Base-by-base conservation (phyloP, 441 rosid genomes). In the Mallotus repandus region DNA sequence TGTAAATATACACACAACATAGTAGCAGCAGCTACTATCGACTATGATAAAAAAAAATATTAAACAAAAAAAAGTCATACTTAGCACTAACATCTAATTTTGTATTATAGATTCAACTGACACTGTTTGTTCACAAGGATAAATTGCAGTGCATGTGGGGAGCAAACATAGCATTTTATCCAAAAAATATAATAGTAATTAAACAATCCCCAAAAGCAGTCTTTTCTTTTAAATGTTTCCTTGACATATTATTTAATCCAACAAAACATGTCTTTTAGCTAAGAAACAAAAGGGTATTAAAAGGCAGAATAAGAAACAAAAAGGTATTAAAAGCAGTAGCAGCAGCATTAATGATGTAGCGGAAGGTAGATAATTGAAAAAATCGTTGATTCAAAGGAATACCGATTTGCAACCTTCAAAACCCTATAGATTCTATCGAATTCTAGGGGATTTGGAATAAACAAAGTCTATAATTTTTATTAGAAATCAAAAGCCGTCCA, bases 101-200 rank as follows among this genome's bases (percentile, higher is more conserved):
- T 72, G 55, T 77, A 68, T 72, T 66, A 9, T 41, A 70, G 65
- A 61, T 74, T 61, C 19, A 68, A 60, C 78, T 72, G 78, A 72
- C 79, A 78, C 68, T 65, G 45, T 69, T 71, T 61, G 77, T 69
- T 79, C 78, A 72, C 76, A 71, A 74, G 72, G 56, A 65, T 50
- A 72, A 74, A 72, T 64, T 74, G 72, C 21, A 76, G 77, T 60
- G 62, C 74, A 22, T 19, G 29, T 2, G 48, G 81, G 82, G 69
- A 69, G 76, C 77, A 80, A 74, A 76, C 63, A 46, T 63, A 19
- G 32, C 56, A 71, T 76, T 65, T 70, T 65, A 71, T 64, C 77
- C 71, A 71, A 22, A 71, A 62, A 65, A 68, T 60, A 66, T 56
- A 60, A 55, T n/a, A n/a, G n/a, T 58, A 73, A 67, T 53, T 46